A percentile compares a stretch with the other conserved stretches of the same genome.
Conservation (phyloP, 441 rosid species). For the Rhodomyrtus psidioides region DNA sequence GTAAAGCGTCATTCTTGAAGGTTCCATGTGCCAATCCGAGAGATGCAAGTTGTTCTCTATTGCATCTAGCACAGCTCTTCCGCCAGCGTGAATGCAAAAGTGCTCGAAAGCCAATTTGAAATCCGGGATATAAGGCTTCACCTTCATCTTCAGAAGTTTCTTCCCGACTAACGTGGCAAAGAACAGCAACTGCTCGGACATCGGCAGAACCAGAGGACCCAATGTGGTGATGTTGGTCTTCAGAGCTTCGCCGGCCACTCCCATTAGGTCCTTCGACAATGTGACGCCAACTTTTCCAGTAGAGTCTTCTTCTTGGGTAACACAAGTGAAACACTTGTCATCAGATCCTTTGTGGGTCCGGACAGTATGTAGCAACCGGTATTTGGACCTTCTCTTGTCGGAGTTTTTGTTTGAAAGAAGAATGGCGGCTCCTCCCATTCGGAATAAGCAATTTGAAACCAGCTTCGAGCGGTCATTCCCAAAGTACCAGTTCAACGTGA, state of each 20-base stretch:
- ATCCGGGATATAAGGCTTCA: constrained; percentile 74
- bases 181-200: constrained; percentile 67
- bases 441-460: constrained; percentile 73
- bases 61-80: constrained; percentile 84
- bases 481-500: constrained; percentile 77
- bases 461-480: constrained; percentile 84
- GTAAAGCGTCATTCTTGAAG: constrained; percentile 81
- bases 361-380: constrained; percentile 59
- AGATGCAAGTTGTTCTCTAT: constrained; percentile 72
- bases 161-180: constrained; percentile 42
- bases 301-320: constrained; percentile 47
- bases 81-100: constrained; percentile 88
- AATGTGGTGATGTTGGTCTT: constrained; percentile 72
- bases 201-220: constrained; percentile 81
- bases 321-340: constrained; percentile 51
- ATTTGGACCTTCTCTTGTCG: constrained; percentile 59
- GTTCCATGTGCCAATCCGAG: constrained; percentile 73
- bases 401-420: constrained; percentile 57
- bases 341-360: constrained; percentile 84
- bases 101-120: constrained; percentile 49
- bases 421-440: constrained; percentile 87
- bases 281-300: constrained; percentile 33
- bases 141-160: constrained; percentile 47
- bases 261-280: constrained; percentile 31
- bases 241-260: constrained; percentile 56